Evolutionary conservation across 371 early-diverging fungal genomes (phyloP).

Genomic region (Syncephalastrum sp.): DNA sequence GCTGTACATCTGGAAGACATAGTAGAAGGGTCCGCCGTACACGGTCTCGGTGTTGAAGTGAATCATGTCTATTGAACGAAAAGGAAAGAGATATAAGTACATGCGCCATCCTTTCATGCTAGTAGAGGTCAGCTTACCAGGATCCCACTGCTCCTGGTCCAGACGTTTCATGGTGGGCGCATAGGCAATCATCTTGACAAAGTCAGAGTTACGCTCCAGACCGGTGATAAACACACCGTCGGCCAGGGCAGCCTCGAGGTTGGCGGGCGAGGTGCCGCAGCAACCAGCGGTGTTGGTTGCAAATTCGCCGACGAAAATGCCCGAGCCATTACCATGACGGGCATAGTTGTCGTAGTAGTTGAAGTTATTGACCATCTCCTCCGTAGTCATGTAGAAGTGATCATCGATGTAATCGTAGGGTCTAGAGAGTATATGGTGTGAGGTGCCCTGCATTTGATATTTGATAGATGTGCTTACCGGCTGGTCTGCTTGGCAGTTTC

Average conservation of each 20-base stretch:
- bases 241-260: slow-evolving; percentile 25
- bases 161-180: slow-evolving; percentile 24
- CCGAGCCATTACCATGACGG: slow-evolving; percentile 4
- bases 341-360: slow-evolving; percentile 11
- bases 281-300: slow-evolving; percentile 22
- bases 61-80: slow-evolving; percentile 13
- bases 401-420: slow-evolving; percentile 20
- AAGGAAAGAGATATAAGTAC: neutral
- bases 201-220: slow-evolving; percentile 27
- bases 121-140: slow-evolving; percentile 13
- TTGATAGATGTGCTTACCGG: neutral
- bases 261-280: slow-evolving; percentile 21
- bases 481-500: slow-evolving; percentile 12
- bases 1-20: slow-evolving; percentile 24
- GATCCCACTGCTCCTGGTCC: slow-evolving; percentile 27
- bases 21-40: slow-evolving; percentile 22
- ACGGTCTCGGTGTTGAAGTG: slow-evolving; percentile 22
- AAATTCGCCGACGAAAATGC: slow-evolving; percentile 26
- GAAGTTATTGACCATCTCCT: slow-evolving; percentile 12
- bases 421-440: neutral
- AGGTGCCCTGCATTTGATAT: too few relatives aligned
- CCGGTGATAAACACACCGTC: slow-evolving; percentile 25
- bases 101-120: neutral
- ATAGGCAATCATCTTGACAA: slow-evolving; percentile 28
- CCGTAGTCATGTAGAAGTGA: slow-evolving; percentile 17